phyloP scores from a whole-genome alignment of 2,329 filamentous ascomycete species.

The Colletotrichum ledebouriae region DNA sequence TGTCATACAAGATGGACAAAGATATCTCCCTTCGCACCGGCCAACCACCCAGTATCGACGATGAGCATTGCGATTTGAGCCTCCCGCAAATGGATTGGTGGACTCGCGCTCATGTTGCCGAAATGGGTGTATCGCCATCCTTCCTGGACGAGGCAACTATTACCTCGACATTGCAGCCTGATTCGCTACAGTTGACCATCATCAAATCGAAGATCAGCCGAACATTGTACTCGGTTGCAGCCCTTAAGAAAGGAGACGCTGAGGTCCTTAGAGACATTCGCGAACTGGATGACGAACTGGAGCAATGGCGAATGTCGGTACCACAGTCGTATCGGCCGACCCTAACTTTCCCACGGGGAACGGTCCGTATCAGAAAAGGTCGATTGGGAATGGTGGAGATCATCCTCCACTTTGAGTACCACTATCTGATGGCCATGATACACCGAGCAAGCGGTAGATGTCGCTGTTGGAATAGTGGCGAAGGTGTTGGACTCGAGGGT shows the following conservation, averaged over 20 bases:
- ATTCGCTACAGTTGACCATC: slow-evolving; percentile 62
- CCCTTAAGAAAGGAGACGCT: slow-evolving; percentile 64
- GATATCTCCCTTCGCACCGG: slow-evolving; percentile 67
- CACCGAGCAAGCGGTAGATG: slow-evolving; percentile 68
- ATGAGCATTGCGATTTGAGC: slow-evolving; percentile 66
- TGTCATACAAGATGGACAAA: slow-evolving; percentile 68
- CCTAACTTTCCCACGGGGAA: slow-evolving; percentile 57
- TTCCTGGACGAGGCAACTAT: slow-evolving; percentile 33
- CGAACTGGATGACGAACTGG: slow-evolving; percentile 68
- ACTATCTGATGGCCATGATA: slow-evolving; percentile 67
- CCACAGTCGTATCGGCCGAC: slow-evolving; percentile 60
- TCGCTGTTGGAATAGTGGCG: slow-evolving; percentile 54
- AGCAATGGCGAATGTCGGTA: slow-evolving; percentile 66
- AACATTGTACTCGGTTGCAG: slow-evolving; percentile 63
- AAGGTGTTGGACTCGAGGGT: slow-evolving; percentile 47
- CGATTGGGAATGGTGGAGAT: slow-evolving; percentile 62
- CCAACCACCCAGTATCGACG: slow-evolving; percentile 63
- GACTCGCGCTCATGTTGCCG: slow-evolving; percentile 33
- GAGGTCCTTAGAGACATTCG: slow-evolving; percentile 68
- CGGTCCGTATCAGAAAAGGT: slow-evolving; percentile 43
- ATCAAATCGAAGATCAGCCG: slow-evolving; percentile 65
- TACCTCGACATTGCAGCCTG: slow-evolving; percentile 53
- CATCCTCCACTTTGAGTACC: slow-evolving; percentile 66
- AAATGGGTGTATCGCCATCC: slow-evolving; percentile 44
- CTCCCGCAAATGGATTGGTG: slow-evolving; percentile 56